These are phyloP conservation scores for Aspergillus incahuasiensis DNA, from an alignment of 495 filamentous ascomycete species.

Conservation along the genomic window DNA sequence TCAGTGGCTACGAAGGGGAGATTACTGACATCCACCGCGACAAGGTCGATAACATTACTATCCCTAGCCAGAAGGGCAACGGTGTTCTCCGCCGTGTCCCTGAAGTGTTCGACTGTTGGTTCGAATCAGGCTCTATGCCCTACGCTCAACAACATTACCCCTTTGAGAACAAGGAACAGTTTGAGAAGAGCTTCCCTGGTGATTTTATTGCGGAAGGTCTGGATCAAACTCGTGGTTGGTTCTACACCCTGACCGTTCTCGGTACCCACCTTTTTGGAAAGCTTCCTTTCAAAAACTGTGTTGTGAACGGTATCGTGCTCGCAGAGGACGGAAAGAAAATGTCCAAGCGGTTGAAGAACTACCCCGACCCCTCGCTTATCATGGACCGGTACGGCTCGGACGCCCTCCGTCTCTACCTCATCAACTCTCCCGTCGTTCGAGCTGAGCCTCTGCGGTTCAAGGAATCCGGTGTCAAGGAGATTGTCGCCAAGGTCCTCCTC, in stretches of 20 bases:
- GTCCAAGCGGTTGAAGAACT: conserved; percentile 97
- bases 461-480: conserved; percentile 90
- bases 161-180: conserved; percentile 84
- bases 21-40: conserved; percentile 91
- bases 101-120: conserved; percentile 99
- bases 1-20: conserved; percentile 81
- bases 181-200: conserved; percentile 79
- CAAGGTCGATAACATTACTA: conserved; percentile 93
- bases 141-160: conserved; percentile 92
- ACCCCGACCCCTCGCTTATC: conserved; percentile 81
- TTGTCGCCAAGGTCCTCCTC: conserved; percentile 87
- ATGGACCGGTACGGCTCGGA: conserved; percentile 91
- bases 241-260: conserved; percentile 88
- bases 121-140: conserved; percentile 91
- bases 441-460: conserved; percentile 90
- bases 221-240: conserved; percentile 95
- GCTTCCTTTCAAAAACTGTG: conserved; percentile 92
- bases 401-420: conserved; percentile 89
- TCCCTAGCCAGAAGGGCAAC: conserved; percentile 87
- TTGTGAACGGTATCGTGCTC: conserved; percentile 94
- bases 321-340: conserved; percentile 98
- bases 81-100: conserved; percentile 74
- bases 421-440: conserved; percentile 95
- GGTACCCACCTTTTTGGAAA: conserved; percentile 87
- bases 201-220: conserved; percentile 97